Percentiles rank a stretch among this genome's conserved stretches.
These are phyloP conservation scores for Blastosporella zonata DNA, from an alignment of 1,284 basidiomycete genomes.

Conservation along the genomic window DNA sequence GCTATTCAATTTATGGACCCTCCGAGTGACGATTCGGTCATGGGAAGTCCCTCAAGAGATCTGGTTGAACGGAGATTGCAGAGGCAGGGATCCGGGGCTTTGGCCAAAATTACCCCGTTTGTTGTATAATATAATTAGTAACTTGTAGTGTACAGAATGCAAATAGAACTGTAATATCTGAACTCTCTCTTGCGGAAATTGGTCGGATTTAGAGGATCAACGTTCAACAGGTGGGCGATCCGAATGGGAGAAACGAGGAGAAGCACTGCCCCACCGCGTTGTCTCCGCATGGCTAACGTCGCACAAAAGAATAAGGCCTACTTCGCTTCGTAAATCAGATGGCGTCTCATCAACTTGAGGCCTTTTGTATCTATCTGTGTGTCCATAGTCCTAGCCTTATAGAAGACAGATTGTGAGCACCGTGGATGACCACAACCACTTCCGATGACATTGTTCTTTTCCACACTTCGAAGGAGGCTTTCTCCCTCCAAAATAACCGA, in stretches of 20 bases:
- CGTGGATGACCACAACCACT: not conserved
- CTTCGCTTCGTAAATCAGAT: no score
- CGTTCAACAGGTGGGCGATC: no score
- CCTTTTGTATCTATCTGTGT: no score
- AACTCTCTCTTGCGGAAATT: no score
- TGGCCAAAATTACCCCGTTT: conserved; percentile 12
- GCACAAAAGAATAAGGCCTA: no score
- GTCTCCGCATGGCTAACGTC: no score
- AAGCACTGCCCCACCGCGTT: no score
- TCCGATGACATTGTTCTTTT: not conserved
- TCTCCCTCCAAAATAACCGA: not conserved
- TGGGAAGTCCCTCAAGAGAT: conserved; percentile 21
- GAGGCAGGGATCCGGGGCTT: conserved; percentile 14
- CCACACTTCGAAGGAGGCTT: not conserved
- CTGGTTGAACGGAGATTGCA: conserved; percentile 18
- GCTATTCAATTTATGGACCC: conserved; percentile 19
- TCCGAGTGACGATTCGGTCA: conserved; percentile 26
- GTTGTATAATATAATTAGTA: not conserved
- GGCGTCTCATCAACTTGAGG: no score
- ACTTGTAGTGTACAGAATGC: not conserved
- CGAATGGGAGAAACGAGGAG: no score
- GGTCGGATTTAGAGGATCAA: no score
- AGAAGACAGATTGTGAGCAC: no score
- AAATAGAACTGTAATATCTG: not conserved
- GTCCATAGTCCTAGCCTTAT: no score